Evolutionary conservation across 257 asterid species (phyloP), one percentile per base, ranked within the genome.

Genomic region (Agastache rugosa): DNA sequence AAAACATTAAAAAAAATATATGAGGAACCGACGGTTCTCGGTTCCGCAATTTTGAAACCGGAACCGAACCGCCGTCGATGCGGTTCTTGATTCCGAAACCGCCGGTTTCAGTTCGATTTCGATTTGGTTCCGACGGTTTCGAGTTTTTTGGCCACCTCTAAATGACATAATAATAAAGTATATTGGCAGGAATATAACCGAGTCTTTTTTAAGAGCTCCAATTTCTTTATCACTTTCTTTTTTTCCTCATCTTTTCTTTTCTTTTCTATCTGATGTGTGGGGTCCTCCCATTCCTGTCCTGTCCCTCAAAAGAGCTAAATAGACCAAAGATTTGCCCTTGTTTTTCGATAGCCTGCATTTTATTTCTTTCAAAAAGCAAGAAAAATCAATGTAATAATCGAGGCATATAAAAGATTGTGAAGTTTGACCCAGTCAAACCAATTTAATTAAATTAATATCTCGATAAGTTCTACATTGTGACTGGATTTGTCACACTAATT

Each of bases 401-500:
- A 83, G 80, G 77, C 68, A 71, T 78, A 75, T 68, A 62, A 75
- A 83, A 72, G 80, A 41, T 75, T 47, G 82, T 73, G 75, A 78
- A 9, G 31, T 81, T 80, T 84, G 88, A 84, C 86, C 81, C 7
- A 64, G 83, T 84, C 88, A 81, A 84, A 69, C 59, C 65, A 53
- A 11, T 45, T 29, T 67, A 27, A 73, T 65, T 75, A 48, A n/a
- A 1, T 27, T 75, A n/a, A 25, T 25, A 23, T 8, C 64, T 59
- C 41, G 16, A 11, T 53, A 25, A 74, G 27, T 62, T 63, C 77
- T 53, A 55, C 58, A 48, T 16, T 47, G 17, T 65, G 59, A 42
- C 22, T 17, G 47, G 47, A 2, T 22, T 31, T 58, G 64, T 58
- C 10, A 5, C 19, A 27, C 39, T 54, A 58, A 58, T 27, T 58